Percentiles rank a stretch among this genome's conserved stretches.
These are phyloP conservation scores for Trametes cubensis DNA, from an alignment of 768 basidiomycete species.

Conservation along the genomic window DNA sequence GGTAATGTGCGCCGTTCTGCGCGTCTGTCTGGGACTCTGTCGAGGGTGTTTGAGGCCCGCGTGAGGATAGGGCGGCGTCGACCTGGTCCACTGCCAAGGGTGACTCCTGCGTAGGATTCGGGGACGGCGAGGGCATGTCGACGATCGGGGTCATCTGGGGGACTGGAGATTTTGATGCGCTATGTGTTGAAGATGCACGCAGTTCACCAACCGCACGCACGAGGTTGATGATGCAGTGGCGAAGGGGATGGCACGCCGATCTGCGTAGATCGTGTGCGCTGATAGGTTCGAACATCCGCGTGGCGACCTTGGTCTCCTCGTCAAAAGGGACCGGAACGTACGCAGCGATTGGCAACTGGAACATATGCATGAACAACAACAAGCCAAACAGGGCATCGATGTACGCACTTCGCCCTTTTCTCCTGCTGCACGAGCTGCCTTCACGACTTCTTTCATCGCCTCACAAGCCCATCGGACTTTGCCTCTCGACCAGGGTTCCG, in stretches of 20 bases:
- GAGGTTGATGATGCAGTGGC: constrained; percentile 82
- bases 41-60: constrained; percentile 17
- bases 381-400: neutral
- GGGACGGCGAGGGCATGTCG: neutral
- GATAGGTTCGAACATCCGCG: constrained; percentile 40
- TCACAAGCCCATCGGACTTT: constrained; percentile 75
- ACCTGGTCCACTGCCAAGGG: neutral
- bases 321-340: constrained; percentile 62
- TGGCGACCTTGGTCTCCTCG: constrained; percentile 28
- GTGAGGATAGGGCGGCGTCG: constrained; percentile 14
- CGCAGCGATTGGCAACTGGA: constrained; percentile 75
- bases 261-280: constrained; percentile 71
- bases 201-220: constrained; percentile 68
- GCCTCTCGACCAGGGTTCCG: constrained; percentile 65
- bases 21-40: neutral
- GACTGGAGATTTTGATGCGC: constrained; percentile 9
- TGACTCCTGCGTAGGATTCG: neutral
- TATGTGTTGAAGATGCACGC: constrained; percentile 36
- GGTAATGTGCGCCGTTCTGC: constrained; percentile 77
- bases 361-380: neutral
- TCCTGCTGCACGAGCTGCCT: constrained; percentile 51
- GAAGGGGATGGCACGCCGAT: constrained; percentile 73
- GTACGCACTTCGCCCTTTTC: constrained; percentile 58
- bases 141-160: constrained; percentile 6
- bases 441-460: constrained; percentile 58